phyloP scores from a whole-genome alignment of 176 grass and related monocot genomes.

The Rhynchospora tenuis region DNA sequence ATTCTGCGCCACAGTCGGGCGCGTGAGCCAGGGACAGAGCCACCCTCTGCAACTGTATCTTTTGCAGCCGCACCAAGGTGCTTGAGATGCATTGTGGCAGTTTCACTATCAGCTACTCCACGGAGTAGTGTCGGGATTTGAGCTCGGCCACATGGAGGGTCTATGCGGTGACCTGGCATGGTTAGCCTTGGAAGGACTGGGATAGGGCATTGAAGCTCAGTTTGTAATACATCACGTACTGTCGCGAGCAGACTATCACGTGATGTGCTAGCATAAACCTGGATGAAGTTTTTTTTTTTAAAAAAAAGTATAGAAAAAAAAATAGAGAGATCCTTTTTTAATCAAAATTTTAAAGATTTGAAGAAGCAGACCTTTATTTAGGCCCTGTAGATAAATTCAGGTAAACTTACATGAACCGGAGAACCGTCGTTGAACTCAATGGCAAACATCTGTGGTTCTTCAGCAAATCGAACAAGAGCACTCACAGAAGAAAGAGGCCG shows the following conservation, averaged over 20 bases:
- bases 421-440: conserved; percentile 97
- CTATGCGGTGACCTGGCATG: conserved; percentile 91
- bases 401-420: conserved; percentile 86
- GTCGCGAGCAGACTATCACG: conserved; percentile 95
- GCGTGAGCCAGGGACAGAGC: conserved; percentile 78
- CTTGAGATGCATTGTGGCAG: conserved; percentile 82
- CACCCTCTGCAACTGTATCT: conserved; percentile 87
- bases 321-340: background rate
- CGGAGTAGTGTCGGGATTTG: conserved; percentile 44
- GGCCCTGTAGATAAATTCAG: background rate
- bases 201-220: conserved; percentile 81
- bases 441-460: conserved; percentile 99
- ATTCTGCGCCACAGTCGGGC: conserved; percentile 96
- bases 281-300: conserved; percentile 6
- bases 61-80: conserved; percentile 84
- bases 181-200: conserved; percentile 89
- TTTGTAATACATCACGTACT: conserved; percentile 84
- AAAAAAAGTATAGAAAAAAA: background rate
- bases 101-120: conserved; percentile 53
- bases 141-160: conserved; percentile 72
- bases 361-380: background rate
- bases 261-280: conserved; percentile 98
- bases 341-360: background rate
- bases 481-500: conserved; percentile 72
- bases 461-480: conserved; percentile 89